Conservation (phyloP, 2,329 filamentous ascomycete species). For the Arachnopeziza araneosa region DNA sequence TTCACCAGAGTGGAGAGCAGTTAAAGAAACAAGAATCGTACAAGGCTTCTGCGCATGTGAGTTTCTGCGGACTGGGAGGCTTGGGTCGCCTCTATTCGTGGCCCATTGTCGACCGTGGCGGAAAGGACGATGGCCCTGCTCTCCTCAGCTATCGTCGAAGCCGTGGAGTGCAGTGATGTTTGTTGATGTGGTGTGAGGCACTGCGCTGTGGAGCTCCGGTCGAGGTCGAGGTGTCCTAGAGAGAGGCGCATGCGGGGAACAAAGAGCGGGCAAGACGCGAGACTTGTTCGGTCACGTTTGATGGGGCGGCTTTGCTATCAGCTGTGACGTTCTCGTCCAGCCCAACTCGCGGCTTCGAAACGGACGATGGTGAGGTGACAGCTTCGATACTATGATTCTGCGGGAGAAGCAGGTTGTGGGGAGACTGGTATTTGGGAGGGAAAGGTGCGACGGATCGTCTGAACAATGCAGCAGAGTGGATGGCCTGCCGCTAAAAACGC, state of each 20-base stretch:
- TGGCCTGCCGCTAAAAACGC: not conserved
- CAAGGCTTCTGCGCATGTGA: constrained; percentile 22
- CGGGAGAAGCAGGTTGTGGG: not conserved
- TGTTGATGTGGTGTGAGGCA: not conserved
- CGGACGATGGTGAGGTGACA: not conserved
- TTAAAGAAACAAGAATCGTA: constrained; percentile 18
- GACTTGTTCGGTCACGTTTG: constrained; percentile 5
- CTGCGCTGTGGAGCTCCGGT: not conserved
- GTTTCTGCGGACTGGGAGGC: constrained; percentile 14
- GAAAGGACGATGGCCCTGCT: constrained; percentile 17
- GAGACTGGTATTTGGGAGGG: not conserved
- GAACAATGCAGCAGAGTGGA: constrained; percentile 1
- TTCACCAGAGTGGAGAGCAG: constrained; percentile 13
- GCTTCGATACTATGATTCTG: not conserved
- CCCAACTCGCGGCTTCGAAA: not conserved
- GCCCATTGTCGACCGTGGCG: constrained; percentile 26
- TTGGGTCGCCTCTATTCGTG: constrained; percentile 28
- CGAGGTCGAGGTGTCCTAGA: constrained; percentile 2
- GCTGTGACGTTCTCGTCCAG: not conserved
- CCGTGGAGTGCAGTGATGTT: constrained; percentile 1
- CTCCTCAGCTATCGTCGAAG: constrained; percentile 9
- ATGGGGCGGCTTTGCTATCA: not conserved
- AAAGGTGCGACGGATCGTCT: constrained; percentile 2
- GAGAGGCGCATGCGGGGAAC: constrained; percentile 17
- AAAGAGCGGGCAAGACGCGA: constrained; percentile 10